phyloP scores from a whole-genome alignment of 208 protist species.

The Leishmania martiniquensis region DNA sequence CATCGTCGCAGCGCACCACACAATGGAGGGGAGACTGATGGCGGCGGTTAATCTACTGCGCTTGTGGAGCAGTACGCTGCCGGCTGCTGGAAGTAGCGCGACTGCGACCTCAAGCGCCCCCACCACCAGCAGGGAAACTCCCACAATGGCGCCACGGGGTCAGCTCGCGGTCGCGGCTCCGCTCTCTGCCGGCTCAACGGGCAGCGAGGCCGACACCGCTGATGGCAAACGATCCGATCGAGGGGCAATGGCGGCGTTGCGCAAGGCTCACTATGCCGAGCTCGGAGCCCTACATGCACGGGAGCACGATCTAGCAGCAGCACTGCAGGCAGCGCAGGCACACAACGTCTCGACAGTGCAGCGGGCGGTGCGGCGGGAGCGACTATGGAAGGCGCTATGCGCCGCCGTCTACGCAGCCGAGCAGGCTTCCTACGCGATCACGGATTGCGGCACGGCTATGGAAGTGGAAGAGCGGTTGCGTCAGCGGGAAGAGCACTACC shows the following conservation, averaged over 20 bases:
- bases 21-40: conserved; percentile 67
- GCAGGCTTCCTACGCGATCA: conserved; percentile 53
- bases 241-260: neutral
- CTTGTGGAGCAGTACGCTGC: conserved; percentile 7
- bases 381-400: conserved; percentile 65
- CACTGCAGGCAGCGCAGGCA: conserved; percentile 18
- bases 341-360: conserved; percentile 16
- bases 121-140: neutral
- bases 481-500: conserved; percentile 48
- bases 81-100: neutral
- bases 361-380: conserved; percentile 44
- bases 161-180: conserved; percentile 16
- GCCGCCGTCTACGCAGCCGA: conserved; percentile 59
- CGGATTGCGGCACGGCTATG: conserved; percentile 32
- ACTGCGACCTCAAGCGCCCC: neutral
- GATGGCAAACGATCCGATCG: neutral
- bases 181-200: neutral
- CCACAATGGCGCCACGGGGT: conserved; percentile 4
- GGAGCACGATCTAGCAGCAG: conserved; percentile 44
- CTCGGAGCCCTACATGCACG: conserved; percentile 38
- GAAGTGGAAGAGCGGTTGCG: conserved; percentile 41
- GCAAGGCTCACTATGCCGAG: conserved; percentile 28
- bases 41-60: conserved; percentile 45
- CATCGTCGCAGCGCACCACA: conserved; percentile 68
- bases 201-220: neutral